A percentile compares a stretch with the other conserved stretches of the same genome.
These are phyloP conservation scores for Eucalyptus sp. DNA, from an alignment of 345 rosid genomes.

Conservation along the genomic window DNA sequence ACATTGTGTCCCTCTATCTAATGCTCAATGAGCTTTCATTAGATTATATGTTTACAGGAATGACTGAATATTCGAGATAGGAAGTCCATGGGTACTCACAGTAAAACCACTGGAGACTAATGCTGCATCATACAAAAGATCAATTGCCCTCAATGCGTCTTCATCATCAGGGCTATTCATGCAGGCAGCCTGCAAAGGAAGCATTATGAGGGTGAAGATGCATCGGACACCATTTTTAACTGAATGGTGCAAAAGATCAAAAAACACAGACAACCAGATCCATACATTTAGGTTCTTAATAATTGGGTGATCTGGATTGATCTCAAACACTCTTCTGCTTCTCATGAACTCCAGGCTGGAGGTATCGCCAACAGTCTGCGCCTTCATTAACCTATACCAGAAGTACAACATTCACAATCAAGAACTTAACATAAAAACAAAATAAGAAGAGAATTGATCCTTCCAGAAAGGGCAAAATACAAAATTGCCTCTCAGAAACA, in stretches of 20 bases:
- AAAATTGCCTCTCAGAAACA: neutral
- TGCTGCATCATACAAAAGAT: slow-evolving; percentile 87
- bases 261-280: neutral
- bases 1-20: neutral
- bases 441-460: neutral
- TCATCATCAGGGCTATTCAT: slow-evolving; percentile 54
- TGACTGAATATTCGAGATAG: neutral
- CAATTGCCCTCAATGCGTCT: slow-evolving; percentile 77
- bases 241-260: neutral
- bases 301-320: slow-evolving; percentile 85
- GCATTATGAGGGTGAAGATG: neutral
- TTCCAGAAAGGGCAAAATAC: neutral
- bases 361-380: slow-evolving; percentile 75
- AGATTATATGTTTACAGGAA: neutral
- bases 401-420: neutral
- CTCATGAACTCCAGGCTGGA: slow-evolving; percentile 89
- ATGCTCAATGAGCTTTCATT: neutral
- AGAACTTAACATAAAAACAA: neutral
- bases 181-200: slow-evolving; percentile 58
- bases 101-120: slow-evolving; percentile 92
- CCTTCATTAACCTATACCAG: slow-evolving; percentile 71
- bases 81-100: slow-evolving; percentile 25
- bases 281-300: slow-evolving; percentile 56
- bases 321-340: slow-evolving; percentile 94
- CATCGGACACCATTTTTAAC: neutral